Conservation (phyloP, 2,329 filamentous ascomycete species). For the Aspergillus sp. region DNA sequence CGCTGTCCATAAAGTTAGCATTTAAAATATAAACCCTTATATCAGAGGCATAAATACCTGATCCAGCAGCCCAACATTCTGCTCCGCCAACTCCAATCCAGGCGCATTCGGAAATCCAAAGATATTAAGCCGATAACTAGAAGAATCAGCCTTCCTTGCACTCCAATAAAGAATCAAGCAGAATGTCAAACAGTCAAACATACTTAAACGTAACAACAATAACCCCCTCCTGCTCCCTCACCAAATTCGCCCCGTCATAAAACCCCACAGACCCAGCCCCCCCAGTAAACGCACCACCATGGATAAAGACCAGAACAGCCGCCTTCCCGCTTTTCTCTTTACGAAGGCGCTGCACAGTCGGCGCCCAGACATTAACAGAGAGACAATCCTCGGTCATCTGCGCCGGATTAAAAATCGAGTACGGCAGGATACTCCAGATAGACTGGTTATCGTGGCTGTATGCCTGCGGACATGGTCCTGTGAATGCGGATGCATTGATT, state of each 20-base stretch:
- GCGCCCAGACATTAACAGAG: slow-evolving; percentile 20
- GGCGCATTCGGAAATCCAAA: slow-evolving; percentile 22
- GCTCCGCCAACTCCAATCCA: slow-evolving; percentile 4
- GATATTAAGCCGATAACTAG: slow-evolving; percentile 20
- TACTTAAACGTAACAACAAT: slow-evolving; percentile 22
- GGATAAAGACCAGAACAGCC: slow-evolving; percentile 22
- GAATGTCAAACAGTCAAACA: not conserved
- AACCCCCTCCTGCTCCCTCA: slow-evolving; percentile 15
- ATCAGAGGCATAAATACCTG: slow-evolving; percentile 1
- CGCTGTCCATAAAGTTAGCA: not conserved
- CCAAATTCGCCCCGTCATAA: slow-evolving; percentile 17
- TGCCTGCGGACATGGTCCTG: slow-evolving; percentile 12
- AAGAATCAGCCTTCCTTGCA: not conserved
- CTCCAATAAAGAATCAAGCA: not conserved
- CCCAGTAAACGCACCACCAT: slow-evolving; percentile 15
- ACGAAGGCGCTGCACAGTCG: not conserved
- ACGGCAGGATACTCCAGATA: slow-evolving; percentile 19
- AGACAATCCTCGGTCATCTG: slow-evolving; percentile 22
- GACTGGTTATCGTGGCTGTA: not conserved
- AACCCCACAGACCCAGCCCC: slow-evolving; percentile 13
- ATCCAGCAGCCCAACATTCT: slow-evolving; percentile 19
- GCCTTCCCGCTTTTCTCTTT: not conserved
- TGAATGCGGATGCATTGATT: slow-evolving; percentile 25
- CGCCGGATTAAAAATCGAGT: slow-evolving; percentile 5
- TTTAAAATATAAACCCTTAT: no score